These are phyloP conservation scores for Thermothelomyces thermophilus DNA, from an alignment of 2,329 filamentous ascomycete species.

Conservation along the genomic window DNA sequence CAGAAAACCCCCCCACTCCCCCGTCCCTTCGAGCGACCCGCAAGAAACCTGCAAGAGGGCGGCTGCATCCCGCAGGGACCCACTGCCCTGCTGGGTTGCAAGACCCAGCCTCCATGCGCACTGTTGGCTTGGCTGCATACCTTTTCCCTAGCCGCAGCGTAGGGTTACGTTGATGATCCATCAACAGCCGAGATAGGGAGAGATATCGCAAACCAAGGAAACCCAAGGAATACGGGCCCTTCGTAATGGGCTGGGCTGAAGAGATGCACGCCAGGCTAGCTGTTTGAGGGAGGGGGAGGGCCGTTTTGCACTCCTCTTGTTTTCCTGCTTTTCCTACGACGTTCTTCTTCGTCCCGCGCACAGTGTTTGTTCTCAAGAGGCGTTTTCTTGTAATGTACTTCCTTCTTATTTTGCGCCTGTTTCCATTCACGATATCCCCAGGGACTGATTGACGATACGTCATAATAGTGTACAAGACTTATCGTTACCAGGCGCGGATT, in stretches of 20 bases:
- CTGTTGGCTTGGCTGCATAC: conserved; percentile 6
- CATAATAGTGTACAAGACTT: no score
- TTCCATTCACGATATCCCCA: background rate
- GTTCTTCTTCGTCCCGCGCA: no score
- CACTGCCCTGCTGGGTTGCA: background rate
- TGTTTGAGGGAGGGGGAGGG: no score
- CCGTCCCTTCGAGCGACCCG: background rate
- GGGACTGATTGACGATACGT: background rate
- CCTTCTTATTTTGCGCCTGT: no score
- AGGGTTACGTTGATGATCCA: conserved; percentile 7
- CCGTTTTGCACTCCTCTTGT: no score
- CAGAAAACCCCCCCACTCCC: no score
- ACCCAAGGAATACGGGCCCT: background rate
- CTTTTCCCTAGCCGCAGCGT: background rate
- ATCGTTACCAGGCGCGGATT: background rate
- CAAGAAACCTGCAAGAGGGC: background rate
- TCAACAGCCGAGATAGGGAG: conserved; percentile 2
- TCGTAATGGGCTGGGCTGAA: background rate
- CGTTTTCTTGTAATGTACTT: no score
- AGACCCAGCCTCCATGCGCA: conserved; percentile 1
- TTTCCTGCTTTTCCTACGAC: no score
- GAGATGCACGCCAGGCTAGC: no score
- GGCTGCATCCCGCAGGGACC: background rate
- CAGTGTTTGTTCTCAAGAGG: no score
- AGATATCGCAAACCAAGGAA: conserved; percentile 7